These are phyloP conservation scores for Ricinus communis DNA, from an alignment of 345 rosid genomes.

Conservation along the genomic window DNA sequence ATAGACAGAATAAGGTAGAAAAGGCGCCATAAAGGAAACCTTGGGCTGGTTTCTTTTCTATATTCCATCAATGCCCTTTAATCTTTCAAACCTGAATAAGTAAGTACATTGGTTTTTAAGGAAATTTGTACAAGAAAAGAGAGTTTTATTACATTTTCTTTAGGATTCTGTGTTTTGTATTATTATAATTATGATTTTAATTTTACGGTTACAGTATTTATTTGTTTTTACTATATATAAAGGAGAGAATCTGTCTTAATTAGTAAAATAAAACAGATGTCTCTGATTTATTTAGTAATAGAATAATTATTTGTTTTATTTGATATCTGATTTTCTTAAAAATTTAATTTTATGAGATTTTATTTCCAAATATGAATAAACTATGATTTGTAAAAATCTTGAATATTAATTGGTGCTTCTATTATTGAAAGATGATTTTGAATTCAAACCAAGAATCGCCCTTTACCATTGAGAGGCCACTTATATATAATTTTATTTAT, in stretches of 20 bases:
- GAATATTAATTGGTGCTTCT: not conserved
- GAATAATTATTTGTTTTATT: not conserved
- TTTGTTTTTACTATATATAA: not conserved
- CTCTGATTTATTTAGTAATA: constrained; percentile 2
- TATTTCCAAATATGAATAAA: not conserved
- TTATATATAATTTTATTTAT: too few relatives aligned
- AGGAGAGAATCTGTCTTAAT: constrained; percentile 1
- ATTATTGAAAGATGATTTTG: too few relatives aligned
- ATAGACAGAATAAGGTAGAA: too few relatives aligned
- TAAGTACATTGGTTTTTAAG: not conserved
- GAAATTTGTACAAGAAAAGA: not conserved
- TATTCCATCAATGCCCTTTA: not conserved
- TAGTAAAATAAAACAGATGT: constrained; percentile 6
- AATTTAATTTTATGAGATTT: not conserved
- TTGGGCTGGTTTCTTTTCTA: not conserved
- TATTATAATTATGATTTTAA: not conserved
- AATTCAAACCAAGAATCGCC: too few relatives aligned
- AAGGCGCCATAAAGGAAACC: constrained; percentile 5
- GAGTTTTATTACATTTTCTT: too few relatives aligned
- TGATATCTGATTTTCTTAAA: constrained; percentile 2
- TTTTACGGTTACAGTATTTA: constrained; percentile 11
- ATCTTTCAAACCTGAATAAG: not conserved
- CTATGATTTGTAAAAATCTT: not conserved
- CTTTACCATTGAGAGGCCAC: too few relatives aligned
- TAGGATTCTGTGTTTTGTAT: too few relatives aligned